Conservation (phyloP, 352 stramenopile genomes). For the Phytophthora crassamura region DNA sequence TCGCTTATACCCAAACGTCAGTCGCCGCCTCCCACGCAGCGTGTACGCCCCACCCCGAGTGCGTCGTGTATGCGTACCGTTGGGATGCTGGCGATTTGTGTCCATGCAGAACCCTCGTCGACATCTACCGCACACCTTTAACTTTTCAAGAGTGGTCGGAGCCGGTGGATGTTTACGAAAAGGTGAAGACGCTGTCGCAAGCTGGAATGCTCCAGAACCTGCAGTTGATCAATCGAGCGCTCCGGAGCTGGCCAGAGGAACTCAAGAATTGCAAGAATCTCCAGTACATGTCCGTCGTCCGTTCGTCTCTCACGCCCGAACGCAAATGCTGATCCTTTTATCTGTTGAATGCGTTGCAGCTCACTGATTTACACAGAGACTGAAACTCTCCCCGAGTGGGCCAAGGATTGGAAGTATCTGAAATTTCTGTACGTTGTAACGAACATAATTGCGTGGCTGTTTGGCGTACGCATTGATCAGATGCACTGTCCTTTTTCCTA, state of each 20-base stretch:
- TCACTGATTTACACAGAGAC: conserved; percentile 40
- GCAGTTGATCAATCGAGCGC: conserved; percentile 43
- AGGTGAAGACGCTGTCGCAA: conserved; percentile 20
- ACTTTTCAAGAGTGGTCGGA: conserved; percentile 11
- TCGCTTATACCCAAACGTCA: conserved; percentile 15
- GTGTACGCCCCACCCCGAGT: conserved; percentile 20
- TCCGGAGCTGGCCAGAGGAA: conserved; percentile 28
- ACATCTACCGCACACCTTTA: conserved; percentile 7
- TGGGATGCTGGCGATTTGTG: conserved; percentile 2
- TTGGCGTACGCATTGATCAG: too few species aligned
- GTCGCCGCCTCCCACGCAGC: not conserved
- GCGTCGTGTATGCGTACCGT: conserved; percentile 19
- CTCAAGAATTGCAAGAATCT: conserved; percentile 33
- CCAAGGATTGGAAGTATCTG: conserved; percentile 18
- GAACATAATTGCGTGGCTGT: not conserved
- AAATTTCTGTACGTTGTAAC: conserved; percentile 11
- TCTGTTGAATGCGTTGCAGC: conserved; percentile 13
- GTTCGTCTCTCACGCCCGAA: too few species aligned
- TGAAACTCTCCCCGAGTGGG: conserved; percentile 24
- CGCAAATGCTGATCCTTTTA: too few species aligned
- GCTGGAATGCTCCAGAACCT: conserved; percentile 41
- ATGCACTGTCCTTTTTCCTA: not conserved
- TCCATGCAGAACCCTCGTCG: conserved; percentile 10
- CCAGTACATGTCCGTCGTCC: conserved; percentile 48
- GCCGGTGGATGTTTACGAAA: conserved; percentile 23